Conservation (phyloP, 352 stramenopile genomes). For the Pythium coloratum region DNA sequence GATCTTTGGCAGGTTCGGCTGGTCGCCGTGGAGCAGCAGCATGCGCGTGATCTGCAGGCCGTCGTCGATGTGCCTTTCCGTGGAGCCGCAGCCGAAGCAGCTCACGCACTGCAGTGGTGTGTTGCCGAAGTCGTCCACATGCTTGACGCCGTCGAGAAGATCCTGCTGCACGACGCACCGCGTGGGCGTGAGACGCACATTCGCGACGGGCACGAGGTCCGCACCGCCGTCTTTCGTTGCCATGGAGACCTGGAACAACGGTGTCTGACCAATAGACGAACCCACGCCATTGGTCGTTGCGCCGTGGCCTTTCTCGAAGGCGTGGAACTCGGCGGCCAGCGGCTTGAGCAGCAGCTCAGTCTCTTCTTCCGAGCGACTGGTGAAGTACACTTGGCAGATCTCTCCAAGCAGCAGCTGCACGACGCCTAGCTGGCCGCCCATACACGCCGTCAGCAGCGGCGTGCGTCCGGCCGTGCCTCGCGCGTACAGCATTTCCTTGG, state of each 20-base stretch:
- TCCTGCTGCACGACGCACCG: constrained; percentile 43
- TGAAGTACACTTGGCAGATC: constrained; percentile 63
- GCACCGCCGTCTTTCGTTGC: constrained; percentile 38
- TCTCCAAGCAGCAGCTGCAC: constrained; percentile 68
- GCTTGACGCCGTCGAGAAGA: constrained; percentile 42
- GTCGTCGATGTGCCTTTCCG: constrained; percentile 58
- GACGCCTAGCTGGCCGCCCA: constrained; percentile 62
- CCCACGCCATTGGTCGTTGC: not conserved
- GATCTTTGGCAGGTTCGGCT: constrained; percentile 67
- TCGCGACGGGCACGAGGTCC: constrained; percentile 46
- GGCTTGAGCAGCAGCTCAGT: constrained; percentile 43
- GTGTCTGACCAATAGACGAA: not conserved
- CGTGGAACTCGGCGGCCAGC: constrained; percentile 28
- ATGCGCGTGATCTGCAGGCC: constrained; percentile 59
- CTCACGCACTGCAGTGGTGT: constrained; percentile 73
- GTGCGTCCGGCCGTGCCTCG: constrained; percentile 59
- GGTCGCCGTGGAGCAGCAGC: constrained; percentile 63
- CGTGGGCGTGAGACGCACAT: constrained; percentile 44
- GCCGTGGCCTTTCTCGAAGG: constrained; percentile 6
- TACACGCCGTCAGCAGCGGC: constrained; percentile 62
- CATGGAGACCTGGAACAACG: constrained; percentile 50
- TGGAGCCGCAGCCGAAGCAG: constrained; percentile 76
- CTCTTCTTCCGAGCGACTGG: constrained; percentile 46
- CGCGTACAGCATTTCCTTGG: constrained; percentile 30
- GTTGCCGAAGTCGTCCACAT: constrained; percentile 81